Base-by-base conservation (phyloP, 2,329 filamentous ascomycete species). In the Sarocladiaceae sp. region DNA sequence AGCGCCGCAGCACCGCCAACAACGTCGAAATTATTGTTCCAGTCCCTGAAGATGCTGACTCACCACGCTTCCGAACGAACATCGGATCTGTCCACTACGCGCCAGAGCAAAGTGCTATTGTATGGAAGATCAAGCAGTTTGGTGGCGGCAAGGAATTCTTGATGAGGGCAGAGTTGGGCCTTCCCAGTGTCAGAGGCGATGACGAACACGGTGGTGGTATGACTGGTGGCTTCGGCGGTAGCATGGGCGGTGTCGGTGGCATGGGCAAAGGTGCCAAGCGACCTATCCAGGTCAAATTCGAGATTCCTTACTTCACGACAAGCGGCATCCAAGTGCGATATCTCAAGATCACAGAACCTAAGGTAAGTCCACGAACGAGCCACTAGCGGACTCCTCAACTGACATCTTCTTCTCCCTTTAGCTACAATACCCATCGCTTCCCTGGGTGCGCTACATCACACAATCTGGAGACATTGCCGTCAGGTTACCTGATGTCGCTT, bases 41-140 rank as follows among this genome's bases (percentile, higher is more conserved):
- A 1, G 94, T 99, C 2, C 94, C 94, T 20, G 94, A 99, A 67
- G 94, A 99, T 66, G 94, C 94, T 56, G 94, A 99, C 70, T 90
- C 89, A 2, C 94, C 94, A 11, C 86, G 94, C 40, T 99, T 99
- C 82, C 84, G 94, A 51, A 99, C 94, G 31, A 99, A 97, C 67
- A 95, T 99, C 56, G 94, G 94, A 52, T 90, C 88, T 26, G 94
- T 99, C 12, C 94, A 99, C 73, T 99, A 99, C 67, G 93, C 93
- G 3, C 94, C 94, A 1, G 94, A 99, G 71, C 93, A 96, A 65
- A 95, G 90, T 57, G 93, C 93, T 54, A 99, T 99, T 61, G 88
- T 99, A 49, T 99, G 94, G 94, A 99, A 99, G 78, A 99, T 99
- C 70, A 99, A 99, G 78, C 94, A 99, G 65, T 99, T 99, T 70